Base-by-base conservation (phyloP, 164 flowering plant genomes). In the Magnolia kwangsiensis region DNA sequence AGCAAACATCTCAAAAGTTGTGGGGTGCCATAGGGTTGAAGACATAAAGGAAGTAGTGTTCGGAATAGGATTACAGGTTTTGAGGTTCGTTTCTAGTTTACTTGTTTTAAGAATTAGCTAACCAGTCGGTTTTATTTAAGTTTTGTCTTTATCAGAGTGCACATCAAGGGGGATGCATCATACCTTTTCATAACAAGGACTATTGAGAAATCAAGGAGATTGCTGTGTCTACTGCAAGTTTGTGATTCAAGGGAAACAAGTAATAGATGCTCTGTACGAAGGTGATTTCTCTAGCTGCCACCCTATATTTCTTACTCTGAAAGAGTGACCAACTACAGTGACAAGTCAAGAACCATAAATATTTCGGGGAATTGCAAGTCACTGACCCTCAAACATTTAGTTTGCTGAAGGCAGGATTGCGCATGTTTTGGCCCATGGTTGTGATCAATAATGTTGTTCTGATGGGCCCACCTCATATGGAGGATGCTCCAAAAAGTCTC, bases 51-150 rank as follows among this genome's bases (percentile, higher is more conserved):
- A 85, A 75, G 85, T 89, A 69, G 81, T 82, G 21, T 79, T 90
- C 74, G 93, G 95, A 75, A 59, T 91, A 24, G 92, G 93, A 50
- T 85, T 88, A 78, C 95, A 87, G 78, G 78, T 87, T 80, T 80
- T 91, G 73, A 89, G 96, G 96, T 91, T 76, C 82, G 89, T 77
- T 72, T 64, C 11, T 64, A 50, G 20, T 51, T 67, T 18, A 18
- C 19, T 67, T 61, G 50, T 69, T 29, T 9, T 4, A 16, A 19
- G 27, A 21, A 9, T 77, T 0, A 8, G 16, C 20, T 1, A 23
- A 58, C 24, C 27, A 18, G 10, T 18, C 27, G 14, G 2, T 70
- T 73, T 77, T 79, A 59, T 31, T 31, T 14, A 75, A 16, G 20
- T 49, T 49, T 49, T 72, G 5, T 13, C 31, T 72, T 29, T 82